These are phyloP conservation scores for Candida hispaniensis DNA, from an alignment of 805 yeast genomes.

Conservation along the genomic window DNA sequence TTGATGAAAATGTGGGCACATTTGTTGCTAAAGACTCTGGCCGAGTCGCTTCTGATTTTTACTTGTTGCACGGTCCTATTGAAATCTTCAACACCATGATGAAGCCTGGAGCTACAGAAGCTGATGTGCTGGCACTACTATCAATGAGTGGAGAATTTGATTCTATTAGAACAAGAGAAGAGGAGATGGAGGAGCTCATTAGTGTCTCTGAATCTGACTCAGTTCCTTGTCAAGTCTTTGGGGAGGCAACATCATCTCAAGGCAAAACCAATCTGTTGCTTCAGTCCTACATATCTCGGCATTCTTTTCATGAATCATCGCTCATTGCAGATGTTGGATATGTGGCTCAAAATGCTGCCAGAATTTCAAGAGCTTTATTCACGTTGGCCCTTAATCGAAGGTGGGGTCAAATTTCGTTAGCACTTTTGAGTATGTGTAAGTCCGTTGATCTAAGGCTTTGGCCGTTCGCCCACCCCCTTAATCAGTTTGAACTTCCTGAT, in stretches of 20 bases:
- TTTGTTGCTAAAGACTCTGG: constrained; percentile 84
- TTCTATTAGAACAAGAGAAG: constrained; percentile 76
- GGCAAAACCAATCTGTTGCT: constrained; percentile 81
- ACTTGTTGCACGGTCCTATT: constrained; percentile 69
- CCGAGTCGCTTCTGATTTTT: constrained; percentile 88
- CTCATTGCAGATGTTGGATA: constrained; percentile 78
- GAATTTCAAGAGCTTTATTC: constrained; percentile 87
- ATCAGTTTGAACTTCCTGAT: constrained; percentile 73
- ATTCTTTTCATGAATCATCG: constrained; percentile 65
- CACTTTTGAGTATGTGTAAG: constrained; percentile 71
- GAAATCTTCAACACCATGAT: constrained; percentile 82
- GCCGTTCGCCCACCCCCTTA: constrained; percentile 83
- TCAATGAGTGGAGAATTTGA: constrained; percentile 93
- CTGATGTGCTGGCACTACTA: constrained; percentile 78
- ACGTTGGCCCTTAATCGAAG: constrained; percentile 76
- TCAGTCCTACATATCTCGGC: constrained; percentile 79
- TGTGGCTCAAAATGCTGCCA: constrained; percentile 89
- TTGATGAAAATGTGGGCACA: constrained; percentile 72
- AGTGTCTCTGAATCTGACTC: constrained; percentile 42
- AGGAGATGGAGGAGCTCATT: constrained; percentile 67
- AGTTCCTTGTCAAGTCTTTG: constrained; percentile 73
- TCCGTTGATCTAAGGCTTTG: constrained; percentile 76
- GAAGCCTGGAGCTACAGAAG: constrained; percentile 79
- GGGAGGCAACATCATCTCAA: constrained; percentile 60
- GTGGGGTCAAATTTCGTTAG: constrained; percentile 77